These are phyloP conservation scores for Lasiosphaeria ovina DNA, from an alignment of 495 filamentous ascomycete species.

Conservation along the genomic window DNA sequence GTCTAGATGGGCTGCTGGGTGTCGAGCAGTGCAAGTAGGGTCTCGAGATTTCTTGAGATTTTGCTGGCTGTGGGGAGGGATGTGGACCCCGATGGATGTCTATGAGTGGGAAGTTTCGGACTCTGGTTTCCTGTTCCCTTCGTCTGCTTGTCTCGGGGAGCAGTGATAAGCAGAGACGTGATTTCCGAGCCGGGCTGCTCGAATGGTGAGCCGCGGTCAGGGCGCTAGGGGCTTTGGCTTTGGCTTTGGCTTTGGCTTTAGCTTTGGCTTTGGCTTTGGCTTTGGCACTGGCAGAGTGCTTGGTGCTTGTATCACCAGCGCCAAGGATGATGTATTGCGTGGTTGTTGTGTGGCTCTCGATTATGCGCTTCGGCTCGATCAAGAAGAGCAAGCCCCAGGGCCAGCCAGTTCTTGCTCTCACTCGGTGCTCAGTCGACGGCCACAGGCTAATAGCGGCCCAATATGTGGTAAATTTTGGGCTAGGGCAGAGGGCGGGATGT, in stretches of 20 bases:
- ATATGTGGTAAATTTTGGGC: slow-evolving; percentile 24
- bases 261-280: not conserved
- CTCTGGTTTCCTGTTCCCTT: not conserved
- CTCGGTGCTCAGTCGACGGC: not conserved
- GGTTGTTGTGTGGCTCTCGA: slow-evolving; percentile 13
- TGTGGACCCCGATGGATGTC: not conserved
- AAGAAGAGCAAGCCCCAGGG: slow-evolving; percentile 3
- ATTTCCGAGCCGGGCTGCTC: not conserved
- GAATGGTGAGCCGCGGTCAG: not conserved
- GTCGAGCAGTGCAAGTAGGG: too few relatives aligned
- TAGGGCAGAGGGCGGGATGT: slow-evolving; percentile 12
- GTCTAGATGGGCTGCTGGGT: not conserved
- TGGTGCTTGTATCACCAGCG: slow-evolving; percentile 17
- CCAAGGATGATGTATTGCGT: slow-evolving; percentile 18
- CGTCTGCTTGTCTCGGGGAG: not conserved
- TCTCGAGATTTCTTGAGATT: too few relatives aligned
- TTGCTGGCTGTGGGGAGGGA: not conserved
- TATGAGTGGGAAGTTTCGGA: not conserved
- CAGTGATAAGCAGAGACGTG: not conserved
- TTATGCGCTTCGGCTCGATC: slow-evolving; percentile 17
- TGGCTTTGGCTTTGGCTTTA: not conserved
- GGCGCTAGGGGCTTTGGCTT: not conserved
- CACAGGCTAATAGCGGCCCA: slow-evolving; percentile 25
- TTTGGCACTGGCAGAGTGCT: too few relatives aligned
- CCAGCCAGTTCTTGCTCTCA: not conserved